These are phyloP conservation scores for Arthrobotrys musiformis DNA, from an alignment of 2,329 filamentous ascomycete species.

Conservation along the genomic window DNA sequence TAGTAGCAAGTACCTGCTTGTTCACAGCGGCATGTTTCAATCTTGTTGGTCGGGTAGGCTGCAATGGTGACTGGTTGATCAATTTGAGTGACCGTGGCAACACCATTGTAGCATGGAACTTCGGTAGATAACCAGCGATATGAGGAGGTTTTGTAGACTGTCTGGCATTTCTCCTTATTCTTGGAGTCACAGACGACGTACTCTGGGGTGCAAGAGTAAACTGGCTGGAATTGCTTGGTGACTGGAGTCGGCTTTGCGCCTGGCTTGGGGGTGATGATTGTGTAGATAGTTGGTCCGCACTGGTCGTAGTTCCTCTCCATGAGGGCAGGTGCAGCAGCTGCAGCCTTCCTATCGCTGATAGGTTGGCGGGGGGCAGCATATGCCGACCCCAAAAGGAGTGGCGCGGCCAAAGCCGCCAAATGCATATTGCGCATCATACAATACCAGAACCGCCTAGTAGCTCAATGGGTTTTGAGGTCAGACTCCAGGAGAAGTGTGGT, in stretches of 20 bases:
- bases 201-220: conserved; percentile 45
- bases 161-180: conserved; percentile 42
- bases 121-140: conserved; percentile 50
- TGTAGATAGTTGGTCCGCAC: conserved; percentile 44
- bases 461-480: neutral
- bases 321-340: conserved; percentile 10
- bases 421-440: conserved; percentile 36
- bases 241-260: conserved; percentile 47
- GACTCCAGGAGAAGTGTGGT: neutral
- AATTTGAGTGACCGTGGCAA: conserved; percentile 30
- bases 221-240: conserved; percentile 47
- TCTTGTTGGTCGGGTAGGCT: conserved; percentile 44
- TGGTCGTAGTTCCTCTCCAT: conserved; percentile 27
- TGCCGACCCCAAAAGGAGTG: conserved; percentile 18
- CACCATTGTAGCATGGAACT: conserved; percentile 42
- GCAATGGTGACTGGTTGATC: conserved; percentile 45
- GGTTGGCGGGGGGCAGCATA: conserved; percentile 37
- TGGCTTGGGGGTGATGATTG: conserved; percentile 35
- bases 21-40: conserved; percentile 46
- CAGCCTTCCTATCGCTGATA: conserved; percentile 14
- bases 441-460: neutral
- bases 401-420: conserved; percentile 31
- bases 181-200: conserved; percentile 47
- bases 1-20: conserved; percentile 46
- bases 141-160: conserved; percentile 40